Conservation (phyloP, 2,329 filamentous ascomycete genomes). For the Xylaria sp. region DNA sequence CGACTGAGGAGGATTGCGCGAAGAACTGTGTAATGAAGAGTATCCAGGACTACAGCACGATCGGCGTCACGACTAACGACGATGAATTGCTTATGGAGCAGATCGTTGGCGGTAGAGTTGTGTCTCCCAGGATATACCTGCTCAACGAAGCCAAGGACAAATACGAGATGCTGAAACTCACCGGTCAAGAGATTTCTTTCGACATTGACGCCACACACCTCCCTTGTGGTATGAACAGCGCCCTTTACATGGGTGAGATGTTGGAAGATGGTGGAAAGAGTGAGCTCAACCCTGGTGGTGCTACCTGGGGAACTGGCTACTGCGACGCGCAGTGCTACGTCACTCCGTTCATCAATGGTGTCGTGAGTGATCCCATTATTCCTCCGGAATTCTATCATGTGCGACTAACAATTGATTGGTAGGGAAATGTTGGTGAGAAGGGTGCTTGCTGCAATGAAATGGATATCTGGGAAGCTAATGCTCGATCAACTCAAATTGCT, state of each 20-base stretch:
- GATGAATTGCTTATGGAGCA: conserved; percentile 53
- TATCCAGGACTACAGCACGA: conserved; percentile 55
- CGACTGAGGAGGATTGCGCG: conserved; percentile 59
- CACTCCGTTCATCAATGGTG: conserved; percentile 52
- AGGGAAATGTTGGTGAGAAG: conserved; percentile 50
- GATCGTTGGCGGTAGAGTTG: conserved; percentile 46
- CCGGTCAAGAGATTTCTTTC: conserved; percentile 70
- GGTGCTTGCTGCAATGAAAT: conserved; percentile 54
- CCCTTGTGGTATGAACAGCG: conserved; percentile 70
- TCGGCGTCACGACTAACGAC: conserved; percentile 48
- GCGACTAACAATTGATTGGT: conserved; percentile 26
- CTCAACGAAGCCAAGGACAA: conserved; percentile 62
- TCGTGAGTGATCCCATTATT: conserved; percentile 43
- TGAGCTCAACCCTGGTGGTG: conserved; percentile 53
- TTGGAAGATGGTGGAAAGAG: conserved; percentile 64
- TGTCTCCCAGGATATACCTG: conserved; percentile 64
- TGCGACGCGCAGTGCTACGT: conserved; percentile 53
- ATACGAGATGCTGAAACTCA: conserved; percentile 69
- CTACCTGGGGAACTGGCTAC: conserved; percentile 52
- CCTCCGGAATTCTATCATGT: neutral
- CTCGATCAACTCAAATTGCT: conserved; percentile 49
- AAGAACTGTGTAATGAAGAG: conserved; percentile 64
- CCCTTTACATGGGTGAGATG: conserved; percentile 71
- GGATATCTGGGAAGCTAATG: conserved; percentile 54
- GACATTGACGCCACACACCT: conserved; percentile 71